Evolutionary conservation across 2,329 filamentous ascomycete genomes (phyloP), one percentile per base, ranked within the genome.

Genomic region (Dothiorella sarmentorum): DNA sequence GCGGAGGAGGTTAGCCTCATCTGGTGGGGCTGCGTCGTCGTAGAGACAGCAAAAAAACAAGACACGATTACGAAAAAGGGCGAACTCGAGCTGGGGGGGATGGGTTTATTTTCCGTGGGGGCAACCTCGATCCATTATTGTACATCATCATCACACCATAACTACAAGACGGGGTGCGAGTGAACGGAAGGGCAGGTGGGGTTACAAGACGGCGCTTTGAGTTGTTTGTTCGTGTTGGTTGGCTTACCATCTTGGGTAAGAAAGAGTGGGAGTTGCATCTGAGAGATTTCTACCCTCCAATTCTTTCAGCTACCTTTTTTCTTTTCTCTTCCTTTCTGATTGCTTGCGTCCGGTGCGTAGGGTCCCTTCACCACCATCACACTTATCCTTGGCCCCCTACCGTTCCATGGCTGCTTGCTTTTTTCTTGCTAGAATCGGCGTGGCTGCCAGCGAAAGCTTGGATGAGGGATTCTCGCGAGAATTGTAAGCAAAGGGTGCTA

Each of bases 1-100:
- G 17, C 68, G 69, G n/a, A 69, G 65, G 53, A 67, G 72, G 22
- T 69, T 61, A 20, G 68, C 20, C 2, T 45, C 42, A 33, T 20
- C 55, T 3, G 44, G 40, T 18, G 38, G 53, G 1, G 42, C 31
- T n/a, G 29, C 43, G 15, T 58, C 55, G 13, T 40, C 33, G n/a
- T 49, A 37, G 15, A 37, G 20, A 35, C 15, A 13, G 33, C 13
- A 42, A 17, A 7, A 29, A 47, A 20, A 22, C 20, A 18, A 29
- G n/a, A 13, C 38, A 40, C 13, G 33, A 29, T 20, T 4, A 38
- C 31, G 55, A 26, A n/a, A 44, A 20, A 24, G 40, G 22, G 22
- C 11, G 43, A 17, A 22, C 10, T 20, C 35, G 22, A 29, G 22
- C 26, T 51, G 45, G 18, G 20, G n/a, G n/a, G n/a, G n/a, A n/a